Percentiles rank a stretch among this genome's conserved stretches.
These are phyloP conservation scores for Melanopsichium pennsylvanicum DNA, from an alignment of 1,284 basidiomycete species.

Conservation along the genomic window DNA sequence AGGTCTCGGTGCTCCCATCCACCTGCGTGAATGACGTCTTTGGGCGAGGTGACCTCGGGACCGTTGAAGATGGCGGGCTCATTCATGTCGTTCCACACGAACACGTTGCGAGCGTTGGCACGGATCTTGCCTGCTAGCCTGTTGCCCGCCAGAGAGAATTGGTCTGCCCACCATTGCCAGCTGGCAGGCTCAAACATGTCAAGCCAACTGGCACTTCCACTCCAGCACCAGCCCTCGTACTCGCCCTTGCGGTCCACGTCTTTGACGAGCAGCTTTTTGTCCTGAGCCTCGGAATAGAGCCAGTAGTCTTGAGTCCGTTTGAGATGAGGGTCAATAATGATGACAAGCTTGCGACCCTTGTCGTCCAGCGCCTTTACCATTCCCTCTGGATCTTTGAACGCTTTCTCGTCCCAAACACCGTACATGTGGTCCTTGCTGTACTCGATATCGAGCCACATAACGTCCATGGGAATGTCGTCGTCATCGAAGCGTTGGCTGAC, in stretches of 20 bases:
- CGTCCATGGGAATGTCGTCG: constrained; percentile 92
- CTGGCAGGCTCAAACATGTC: constrained; percentile 92
- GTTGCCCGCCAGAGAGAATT: constrained; percentile 45
- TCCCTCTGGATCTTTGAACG: constrained; percentile 89
- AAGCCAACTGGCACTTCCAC: constrained; percentile 91
- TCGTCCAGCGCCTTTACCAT: constrained; percentile 91
- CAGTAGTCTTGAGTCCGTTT: constrained; percentile 84
- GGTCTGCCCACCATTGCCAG: constrained; percentile 83
- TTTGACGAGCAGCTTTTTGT: constrained; percentile 83
- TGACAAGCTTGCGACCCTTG: constrained; percentile 91
- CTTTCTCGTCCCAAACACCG: constrained; percentile 93
- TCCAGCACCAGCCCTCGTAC: constrained; percentile 99
- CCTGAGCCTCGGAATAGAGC: constrained; percentile 83
- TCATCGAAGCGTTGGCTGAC: constrained; percentile 89
- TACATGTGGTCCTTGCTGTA: constrained; percentile 88
- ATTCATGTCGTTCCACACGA: constrained; percentile 99
- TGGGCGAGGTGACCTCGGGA: constrained; percentile 96
- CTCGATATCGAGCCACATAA: constrained; percentile 98
- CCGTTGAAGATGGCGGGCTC: constrained; percentile 99
- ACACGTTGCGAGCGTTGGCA: constrained; percentile 71
- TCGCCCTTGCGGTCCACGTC: constrained; percentile 77
- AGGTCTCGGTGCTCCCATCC: constrained; percentile 98
- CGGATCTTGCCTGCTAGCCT: constrained; percentile 44
- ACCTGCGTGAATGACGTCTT: constrained; percentile 87
- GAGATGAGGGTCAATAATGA: constrained; percentile 95